Evolutionary conservation across 2,329 filamentous ascomycete genomes (phyloP).

Genomic region (Rugonectria rugulosa): DNA sequence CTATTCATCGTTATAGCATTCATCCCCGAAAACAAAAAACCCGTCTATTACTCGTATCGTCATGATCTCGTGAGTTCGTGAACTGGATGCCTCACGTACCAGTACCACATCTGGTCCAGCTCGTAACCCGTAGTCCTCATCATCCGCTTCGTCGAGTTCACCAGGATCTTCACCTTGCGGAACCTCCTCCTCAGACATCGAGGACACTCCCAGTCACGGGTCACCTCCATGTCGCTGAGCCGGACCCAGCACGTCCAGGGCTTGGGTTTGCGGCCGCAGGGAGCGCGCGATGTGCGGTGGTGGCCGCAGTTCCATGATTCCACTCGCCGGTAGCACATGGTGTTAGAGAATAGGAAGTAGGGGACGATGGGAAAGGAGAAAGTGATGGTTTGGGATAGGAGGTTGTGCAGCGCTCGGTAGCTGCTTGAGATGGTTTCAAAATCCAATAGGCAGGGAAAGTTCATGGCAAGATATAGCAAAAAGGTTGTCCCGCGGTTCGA

Average conservation of each 20-base stretch:
- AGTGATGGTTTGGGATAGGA: too few species aligned
- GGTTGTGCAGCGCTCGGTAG: neutral
- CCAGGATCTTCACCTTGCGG: neutral
- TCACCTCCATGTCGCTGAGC: conserved; percentile 1
- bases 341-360: neutral
- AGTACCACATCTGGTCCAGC: conserved; percentile 2
- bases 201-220: neutral
- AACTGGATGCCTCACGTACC: neutral
- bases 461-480: too few species aligned
- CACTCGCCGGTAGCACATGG: conserved; percentile 16
- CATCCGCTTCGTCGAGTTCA: neutral
- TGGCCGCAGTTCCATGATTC: conserved; percentile 40
- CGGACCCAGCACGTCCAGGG: neutral
- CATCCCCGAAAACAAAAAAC: neutral
- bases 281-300: conserved; percentile 35
- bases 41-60: neutral
- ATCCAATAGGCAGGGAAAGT: neutral
- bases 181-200: neutral
- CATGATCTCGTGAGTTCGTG: neutral
- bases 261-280: conserved; percentile 30
- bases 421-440: neutral
- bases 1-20: neutral
- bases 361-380: neutral
- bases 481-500: too few species aligned
- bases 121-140: neutral